phyloP scores from a whole-genome alignment of 2,329 filamentous ascomycete genomes.

The Emericellopsis cladophorae region DNA sequence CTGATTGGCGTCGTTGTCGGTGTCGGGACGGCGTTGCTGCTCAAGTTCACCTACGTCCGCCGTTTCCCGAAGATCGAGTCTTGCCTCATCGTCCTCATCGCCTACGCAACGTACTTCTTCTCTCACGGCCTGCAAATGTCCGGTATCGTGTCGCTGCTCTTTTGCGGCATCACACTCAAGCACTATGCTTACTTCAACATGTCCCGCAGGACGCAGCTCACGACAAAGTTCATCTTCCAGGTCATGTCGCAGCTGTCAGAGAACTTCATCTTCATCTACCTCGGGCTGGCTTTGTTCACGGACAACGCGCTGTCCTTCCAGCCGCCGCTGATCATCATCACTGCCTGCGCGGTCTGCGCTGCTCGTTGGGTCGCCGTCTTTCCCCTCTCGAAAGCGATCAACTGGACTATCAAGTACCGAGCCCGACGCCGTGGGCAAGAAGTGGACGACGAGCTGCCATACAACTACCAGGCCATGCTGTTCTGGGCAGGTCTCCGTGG shows the following conservation, averaged over 20 bases:
- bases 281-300: slow-evolving; percentile 88
- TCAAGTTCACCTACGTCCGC: slow-evolving; percentile 91
- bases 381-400: slow-evolving; percentile 78
- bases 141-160: slow-evolving; percentile 89
- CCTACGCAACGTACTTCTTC: slow-evolving; percentile 96
- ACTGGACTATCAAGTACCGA: slow-evolving; percentile 82
- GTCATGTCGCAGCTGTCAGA: slow-evolving; percentile 89
- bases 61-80: slow-evolving; percentile 94
- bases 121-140: slow-evolving; percentile 94
- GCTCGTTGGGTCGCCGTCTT: slow-evolving; percentile 93
- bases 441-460: slow-evolving; percentile 76
- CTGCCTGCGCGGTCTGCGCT: slow-evolving; percentile 80
- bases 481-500: slow-evolving; percentile 96
- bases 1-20: slow-evolving; percentile 81
- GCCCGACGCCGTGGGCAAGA: slow-evolving; percentile 63
- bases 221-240: slow-evolving; percentile 95
- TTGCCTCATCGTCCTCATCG: slow-evolving; percentile 83
- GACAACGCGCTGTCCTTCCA: slow-evolving; percentile 82
- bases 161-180: slow-evolving; percentile 96
- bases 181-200: slow-evolving; percentile 99
- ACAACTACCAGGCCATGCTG: slow-evolving; percentile 98
- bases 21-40: slow-evolving; percentile 70
- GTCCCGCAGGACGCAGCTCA: slow-evolving; percentile 92
- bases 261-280: slow-evolving; percentile 99
- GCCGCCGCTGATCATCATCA: slow-evolving; percentile 88